These are phyloP conservation scores for Fraxinus pennsylvanica DNA, from an alignment of 257 asterid genomes.

Conservation along the genomic window DNA sequence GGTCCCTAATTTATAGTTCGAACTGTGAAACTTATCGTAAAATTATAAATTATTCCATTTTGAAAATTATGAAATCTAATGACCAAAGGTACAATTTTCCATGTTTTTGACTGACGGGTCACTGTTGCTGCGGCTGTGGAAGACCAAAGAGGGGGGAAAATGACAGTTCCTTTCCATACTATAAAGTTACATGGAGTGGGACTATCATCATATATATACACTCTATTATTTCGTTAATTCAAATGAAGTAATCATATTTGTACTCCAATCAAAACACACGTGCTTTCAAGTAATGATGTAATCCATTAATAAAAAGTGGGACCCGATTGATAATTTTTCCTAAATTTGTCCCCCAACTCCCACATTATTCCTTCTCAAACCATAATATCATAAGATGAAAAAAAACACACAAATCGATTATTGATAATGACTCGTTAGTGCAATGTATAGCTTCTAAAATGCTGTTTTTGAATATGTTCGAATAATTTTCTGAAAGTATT, in stretches of 20 bases:
- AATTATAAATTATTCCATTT: too few relatives aligned
- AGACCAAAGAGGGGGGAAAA: background rate
- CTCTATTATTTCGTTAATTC: slow-evolving; percentile 33
- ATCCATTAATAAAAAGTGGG: slow-evolving; percentile 29
- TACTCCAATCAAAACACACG: slow-evolving; percentile 47
- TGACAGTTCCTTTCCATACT: background rate
- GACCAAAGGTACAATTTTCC: background rate
- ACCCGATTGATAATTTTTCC: slow-evolving; percentile 13
- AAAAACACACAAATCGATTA: background rate
- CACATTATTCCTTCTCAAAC: background rate
- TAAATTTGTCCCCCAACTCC: background rate
- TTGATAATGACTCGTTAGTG: too few relatives aligned
- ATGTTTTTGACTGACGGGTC: background rate
- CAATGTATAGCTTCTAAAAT: too few relatives aligned
- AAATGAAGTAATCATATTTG: slow-evolving; percentile 29
- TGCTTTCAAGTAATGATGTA: slow-evolving; percentile 45
- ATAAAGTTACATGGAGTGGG: slow-evolving; percentile 33
- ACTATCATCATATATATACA: slow-evolving; percentile 28
- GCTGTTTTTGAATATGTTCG: too few relatives aligned
- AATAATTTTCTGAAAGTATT: too few relatives aligned
- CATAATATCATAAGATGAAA: background rate
- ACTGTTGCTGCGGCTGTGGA: background rate
- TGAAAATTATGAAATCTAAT: background rate
- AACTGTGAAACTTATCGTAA: too few relatives aligned
- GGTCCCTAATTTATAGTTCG: background rate